Percentiles rank a stretch among this genome's conserved stretches.
Evolutionary conservation across 2,329 filamentous ascomycete genomes (phyloP).

Genomic region (Claviceps fusiformis): DNA sequence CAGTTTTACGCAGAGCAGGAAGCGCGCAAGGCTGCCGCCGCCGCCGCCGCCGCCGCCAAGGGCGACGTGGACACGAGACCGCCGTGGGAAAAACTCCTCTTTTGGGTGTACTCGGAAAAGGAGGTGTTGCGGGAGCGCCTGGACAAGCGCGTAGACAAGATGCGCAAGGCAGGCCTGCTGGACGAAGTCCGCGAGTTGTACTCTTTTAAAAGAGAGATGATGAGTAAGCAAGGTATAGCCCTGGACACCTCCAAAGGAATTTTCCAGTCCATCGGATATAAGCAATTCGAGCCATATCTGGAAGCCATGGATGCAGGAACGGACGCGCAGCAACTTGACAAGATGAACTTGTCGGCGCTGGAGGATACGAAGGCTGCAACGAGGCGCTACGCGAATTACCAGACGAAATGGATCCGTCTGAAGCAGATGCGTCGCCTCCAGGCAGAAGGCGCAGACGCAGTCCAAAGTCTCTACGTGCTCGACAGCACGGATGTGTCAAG

Average conservation of each 20-base stretch:
- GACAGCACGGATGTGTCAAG: slow-evolving; percentile 58
- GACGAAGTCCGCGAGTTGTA: slow-evolving; percentile 35
- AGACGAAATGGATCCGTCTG: slow-evolving; percentile 74
- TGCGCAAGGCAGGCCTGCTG: slow-evolving; percentile 49
- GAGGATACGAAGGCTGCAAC: slow-evolving; percentile 73
- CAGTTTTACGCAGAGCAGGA: slow-evolving; percentile 75
- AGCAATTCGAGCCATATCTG: slow-evolving; percentile 70
- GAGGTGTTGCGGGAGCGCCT: slow-evolving; percentile 57
- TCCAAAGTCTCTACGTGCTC: slow-evolving; percentile 57
- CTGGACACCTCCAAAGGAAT: slow-evolving; percentile 72
- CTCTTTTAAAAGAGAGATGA: slow-evolving; percentile 22
- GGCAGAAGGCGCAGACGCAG: slow-evolving; percentile 34
- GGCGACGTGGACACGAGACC: slow-evolving; percentile 11
- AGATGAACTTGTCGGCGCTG: slow-evolving; percentile 45
- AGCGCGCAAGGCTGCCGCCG: slow-evolving; percentile 20
- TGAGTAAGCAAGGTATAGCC: slow-evolving; percentile 27
- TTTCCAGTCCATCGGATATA: slow-evolving; percentile 95
- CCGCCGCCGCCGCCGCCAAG: slow-evolving; percentile 10
- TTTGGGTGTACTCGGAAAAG: slow-evolving; percentile 75
- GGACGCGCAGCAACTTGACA: slow-evolving; percentile 29
- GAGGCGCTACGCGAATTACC: slow-evolving; percentile 73
- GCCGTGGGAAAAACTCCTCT: slow-evolving; percentile 49
- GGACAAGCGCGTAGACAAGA: slow-evolving; percentile 66
- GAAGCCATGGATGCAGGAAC: slow-evolving; percentile 24
- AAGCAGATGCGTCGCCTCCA: slow-evolving; percentile 62